These are phyloP conservation scores for Acidomyces sp. DNA, from an alignment of 495 filamentous ascomycete genomes.

Conservation along the genomic window DNA sequence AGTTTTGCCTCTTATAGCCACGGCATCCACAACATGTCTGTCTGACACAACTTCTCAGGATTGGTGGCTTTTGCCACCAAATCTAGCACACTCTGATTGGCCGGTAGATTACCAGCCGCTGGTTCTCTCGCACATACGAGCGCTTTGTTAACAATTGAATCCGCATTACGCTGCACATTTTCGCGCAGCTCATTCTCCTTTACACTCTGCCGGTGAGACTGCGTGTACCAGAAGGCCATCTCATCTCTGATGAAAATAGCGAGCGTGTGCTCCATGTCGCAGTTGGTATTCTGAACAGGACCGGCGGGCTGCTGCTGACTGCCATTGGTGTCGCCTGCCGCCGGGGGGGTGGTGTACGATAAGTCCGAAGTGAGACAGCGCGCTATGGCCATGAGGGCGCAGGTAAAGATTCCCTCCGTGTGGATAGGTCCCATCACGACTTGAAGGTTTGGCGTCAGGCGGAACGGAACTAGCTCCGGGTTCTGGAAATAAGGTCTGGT, in stretches of 20 bases:
- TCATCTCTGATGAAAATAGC: slow-evolving; percentile 92
- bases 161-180: slow-evolving; percentile 74
- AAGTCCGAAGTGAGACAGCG: slow-evolving; percentile 75
- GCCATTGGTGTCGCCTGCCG: slow-evolving; percentile 1
- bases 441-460: slow-evolving; percentile 91
- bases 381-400: slow-evolving; percentile 87
- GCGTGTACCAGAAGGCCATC: slow-evolving; percentile 93
- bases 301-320: not conserved
- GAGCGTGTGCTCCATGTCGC: slow-evolving; percentile 83
- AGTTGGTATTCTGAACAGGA: slow-evolving; percentile 27
- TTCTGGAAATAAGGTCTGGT: slow-evolving; percentile 83
- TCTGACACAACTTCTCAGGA: slow-evolving; percentile 66
- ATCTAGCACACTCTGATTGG: slow-evolving; percentile 93
- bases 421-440: slow-evolving; percentile 88
- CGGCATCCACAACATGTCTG: slow-evolving; percentile 94
- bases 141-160: slow-evolving; percentile 79
- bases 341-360: slow-evolving; percentile 6
- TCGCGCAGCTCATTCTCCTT: slow-evolving; percentile 66
- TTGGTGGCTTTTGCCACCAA: slow-evolving; percentile 73
- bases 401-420: slow-evolving; percentile 86
- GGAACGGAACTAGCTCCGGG: slow-evolving; percentile 88
- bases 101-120: slow-evolving; percentile 49
- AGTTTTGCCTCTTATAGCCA: slow-evolving; percentile 49
- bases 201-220: slow-evolving; percentile 54
- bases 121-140: slow-evolving; percentile 60